A percentile compares a stretch with the other conserved stretches of the same genome.
Conservation (phyloP, 768 basidiomycete genomes). For the Boletus reticulatus region DNA sequence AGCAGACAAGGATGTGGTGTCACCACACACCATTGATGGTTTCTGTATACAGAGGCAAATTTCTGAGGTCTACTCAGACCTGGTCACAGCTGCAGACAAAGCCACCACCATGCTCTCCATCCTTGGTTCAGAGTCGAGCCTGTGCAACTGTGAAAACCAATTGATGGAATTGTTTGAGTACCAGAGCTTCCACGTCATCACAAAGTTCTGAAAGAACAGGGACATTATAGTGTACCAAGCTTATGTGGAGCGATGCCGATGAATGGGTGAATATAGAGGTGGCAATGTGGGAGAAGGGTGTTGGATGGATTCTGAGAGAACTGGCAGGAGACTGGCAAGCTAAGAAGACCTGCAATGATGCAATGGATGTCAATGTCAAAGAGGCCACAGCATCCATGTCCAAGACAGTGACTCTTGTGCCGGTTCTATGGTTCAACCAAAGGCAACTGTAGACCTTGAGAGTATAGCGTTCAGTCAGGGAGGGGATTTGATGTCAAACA, state of each 20-base stretch:
- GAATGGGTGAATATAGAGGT: conserved; percentile 93
- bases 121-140: conserved; percentile 80
- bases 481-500: conserved; percentile 97
- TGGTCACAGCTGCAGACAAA: conserved; percentile 91
- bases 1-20: conserved; percentile 74
- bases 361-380: conserved; percentile 79
- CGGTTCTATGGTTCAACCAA: conserved; percentile 84
- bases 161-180: conserved; percentile 97
- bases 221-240: conserved; percentile 95
- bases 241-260: conserved; percentile 85
- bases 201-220: conserved; percentile 90
- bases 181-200: conserved; percentile 85
- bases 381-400: conserved; percentile 48
- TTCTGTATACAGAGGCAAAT: conserved; percentile 99
- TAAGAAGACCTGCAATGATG: conserved; percentile 48
- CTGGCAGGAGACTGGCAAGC: conserved; percentile 78
- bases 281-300: conserved; percentile 95
- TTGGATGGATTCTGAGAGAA: conserved; percentile 93
- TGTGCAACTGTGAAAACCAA: conserved; percentile 93
- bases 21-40: conserved; percentile 89
- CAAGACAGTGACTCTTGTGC: conserved; percentile 81
- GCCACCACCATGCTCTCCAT: conserved; percentile 80
- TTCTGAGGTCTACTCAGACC: conserved; percentile 87
- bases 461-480: conserved; percentile 96
- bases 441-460: conserved; percentile 83